A percentile compares a stretch with the other conserved stretches of the same genome.
Conservation (phyloP, 208 protist species). For the Leishmania tarentolae region DNA sequence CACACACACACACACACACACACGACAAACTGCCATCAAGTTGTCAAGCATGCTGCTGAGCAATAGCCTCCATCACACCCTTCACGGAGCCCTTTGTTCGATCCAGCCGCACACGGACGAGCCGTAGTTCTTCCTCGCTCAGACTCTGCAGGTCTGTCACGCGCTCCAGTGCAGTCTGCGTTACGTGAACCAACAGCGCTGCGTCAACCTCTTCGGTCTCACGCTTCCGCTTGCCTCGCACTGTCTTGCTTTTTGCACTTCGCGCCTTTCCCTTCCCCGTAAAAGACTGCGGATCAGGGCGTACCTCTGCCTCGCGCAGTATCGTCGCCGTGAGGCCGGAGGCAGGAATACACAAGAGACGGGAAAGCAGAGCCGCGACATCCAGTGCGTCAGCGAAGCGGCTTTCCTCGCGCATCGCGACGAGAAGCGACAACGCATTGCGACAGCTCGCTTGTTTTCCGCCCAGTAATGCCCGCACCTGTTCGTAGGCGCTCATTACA, state of each 20-base stretch:
- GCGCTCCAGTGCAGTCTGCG: slow-evolving; percentile 9
- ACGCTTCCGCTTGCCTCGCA: slow-evolving; percentile 17
- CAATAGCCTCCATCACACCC: slow-evolving; percentile 18
- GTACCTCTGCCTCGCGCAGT: slow-evolving; percentile 24
- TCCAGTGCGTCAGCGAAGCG: slow-evolving; percentile 59
- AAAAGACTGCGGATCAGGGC: background rate
- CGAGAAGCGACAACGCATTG: slow-evolving; percentile 44
- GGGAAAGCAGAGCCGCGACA: slow-evolving; percentile 42
- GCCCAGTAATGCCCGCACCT: slow-evolving; percentile 64
- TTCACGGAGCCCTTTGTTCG: slow-evolving; percentile 32
- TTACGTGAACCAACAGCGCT: slow-evolving; percentile 5
- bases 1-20: background rate
- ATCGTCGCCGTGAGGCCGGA: slow-evolving; percentile 47
- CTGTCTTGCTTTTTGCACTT: background rate
- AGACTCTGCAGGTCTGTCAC: slow-evolving; percentile 22
- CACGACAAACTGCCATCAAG: background rate
- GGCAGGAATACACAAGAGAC: slow-evolving; percentile 38
- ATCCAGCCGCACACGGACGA: slow-evolving; percentile 39
- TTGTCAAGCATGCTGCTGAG: background rate
- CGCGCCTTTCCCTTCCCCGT: background rate
- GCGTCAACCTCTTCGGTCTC: background rate
- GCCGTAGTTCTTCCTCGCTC: slow-evolving; percentile 32
- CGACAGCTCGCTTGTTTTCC: slow-evolving; percentile 34
- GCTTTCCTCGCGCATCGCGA: slow-evolving; percentile 53
- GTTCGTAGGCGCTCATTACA: slow-evolving; percentile 69